Evolutionary conservation across 352 stramenopile genomes (phyloP).

Genomic region (Pythium volutum): DNA sequence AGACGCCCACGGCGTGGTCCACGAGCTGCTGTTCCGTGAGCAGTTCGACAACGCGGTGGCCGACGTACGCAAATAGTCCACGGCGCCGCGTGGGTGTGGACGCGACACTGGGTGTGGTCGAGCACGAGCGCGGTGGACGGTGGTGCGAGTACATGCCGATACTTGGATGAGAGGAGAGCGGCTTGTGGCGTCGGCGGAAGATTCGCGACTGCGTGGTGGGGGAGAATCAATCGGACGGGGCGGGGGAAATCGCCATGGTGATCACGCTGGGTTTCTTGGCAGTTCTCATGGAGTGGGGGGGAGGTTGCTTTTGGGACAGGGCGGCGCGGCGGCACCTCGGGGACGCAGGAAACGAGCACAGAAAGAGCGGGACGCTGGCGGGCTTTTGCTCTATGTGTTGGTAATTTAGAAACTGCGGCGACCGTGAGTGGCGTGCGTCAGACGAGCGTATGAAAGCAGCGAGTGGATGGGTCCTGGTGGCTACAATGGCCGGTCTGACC

Average conservation of each 20-base stretch:
- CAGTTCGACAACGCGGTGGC: conserved; percentile 26
- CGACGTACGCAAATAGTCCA: conserved; percentile 26
- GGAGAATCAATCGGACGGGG: not conserved
- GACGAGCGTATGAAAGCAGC: not conserved
- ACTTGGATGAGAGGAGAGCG: not conserved
- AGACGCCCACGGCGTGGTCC: conserved; percentile 25
- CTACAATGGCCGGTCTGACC: too few relatives aligned
- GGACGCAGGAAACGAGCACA: not conserved
- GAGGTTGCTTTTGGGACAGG: conserved; percentile 14
- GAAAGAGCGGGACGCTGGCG: not conserved
- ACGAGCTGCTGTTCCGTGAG: conserved; percentile 31
- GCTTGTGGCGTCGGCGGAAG: not conserved
- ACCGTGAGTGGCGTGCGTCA: conserved; percentile 1
- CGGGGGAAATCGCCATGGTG: not conserved
- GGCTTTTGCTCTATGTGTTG: too few relatives aligned
- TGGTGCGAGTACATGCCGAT: conserved; percentile 6
- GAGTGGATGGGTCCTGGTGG: too few relatives aligned
- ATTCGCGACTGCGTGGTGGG: not conserved
- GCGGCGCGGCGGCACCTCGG: not conserved
- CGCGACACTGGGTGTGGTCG: conserved; percentile 1
- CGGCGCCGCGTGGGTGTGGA: not conserved
- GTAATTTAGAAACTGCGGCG: too few relatives aligned
- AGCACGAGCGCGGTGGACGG: not conserved
- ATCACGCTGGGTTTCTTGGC: not conserved
- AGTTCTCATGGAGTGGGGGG: not conserved